A percentile compares a stretch with the other conserved stretches of the same genome.
Evolutionary conservation across 345 rosid genomes (phyloP).

Genomic region (Eutrema japonicum): DNA sequence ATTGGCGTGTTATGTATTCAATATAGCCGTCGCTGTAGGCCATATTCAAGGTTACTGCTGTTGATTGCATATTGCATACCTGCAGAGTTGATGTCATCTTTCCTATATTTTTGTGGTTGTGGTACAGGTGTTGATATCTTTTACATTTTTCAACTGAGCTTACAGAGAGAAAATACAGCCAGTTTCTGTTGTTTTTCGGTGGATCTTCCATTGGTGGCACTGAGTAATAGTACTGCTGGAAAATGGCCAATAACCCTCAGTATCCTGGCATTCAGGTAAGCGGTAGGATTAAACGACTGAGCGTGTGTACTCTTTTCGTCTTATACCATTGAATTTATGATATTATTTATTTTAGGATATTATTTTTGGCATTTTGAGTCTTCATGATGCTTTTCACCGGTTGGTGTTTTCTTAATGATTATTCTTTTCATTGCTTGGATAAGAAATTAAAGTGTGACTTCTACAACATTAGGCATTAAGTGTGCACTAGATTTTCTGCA

Average conservation of each 20-base stretch:
- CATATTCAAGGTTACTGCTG: background rate
- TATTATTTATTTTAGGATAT: background rate
- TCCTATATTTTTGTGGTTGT: slow-evolving; percentile 15
- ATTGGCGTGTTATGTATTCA: background rate
- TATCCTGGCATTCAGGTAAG: slow-evolving; percentile 74
- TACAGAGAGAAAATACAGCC: slow-evolving; percentile 14
- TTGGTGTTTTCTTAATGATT: slow-evolving; percentile 14
- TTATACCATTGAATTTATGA: background rate
- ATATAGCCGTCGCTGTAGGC: background rate
- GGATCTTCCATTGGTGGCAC: slow-evolving; percentile 32
- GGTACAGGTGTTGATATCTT: slow-evolving; percentile 30
- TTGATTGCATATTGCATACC: slow-evolving; percentile 9
- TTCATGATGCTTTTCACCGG: background rate
- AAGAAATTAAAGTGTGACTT: slow-evolving; percentile 1
- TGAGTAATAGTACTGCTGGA: slow-evolving; percentile 39
- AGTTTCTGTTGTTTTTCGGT: slow-evolving; percentile 17
- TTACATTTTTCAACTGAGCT: slow-evolving; percentile 13
- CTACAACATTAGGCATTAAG: slow-evolving; percentile 7
- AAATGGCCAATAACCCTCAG: slow-evolving; percentile 80
- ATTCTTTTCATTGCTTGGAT: background rate
- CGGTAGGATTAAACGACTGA: slow-evolving; percentile 8
- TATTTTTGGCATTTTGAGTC: slow-evolving; percentile 9
- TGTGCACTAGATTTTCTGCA: slow-evolving; percentile 8
- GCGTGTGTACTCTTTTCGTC: background rate
- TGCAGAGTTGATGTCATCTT: slow-evolving; percentile 13